phyloP scores from a whole-genome alignment of 2,329 filamentous ascomycete genomes.

The Stromatinia cepivora region DNA sequence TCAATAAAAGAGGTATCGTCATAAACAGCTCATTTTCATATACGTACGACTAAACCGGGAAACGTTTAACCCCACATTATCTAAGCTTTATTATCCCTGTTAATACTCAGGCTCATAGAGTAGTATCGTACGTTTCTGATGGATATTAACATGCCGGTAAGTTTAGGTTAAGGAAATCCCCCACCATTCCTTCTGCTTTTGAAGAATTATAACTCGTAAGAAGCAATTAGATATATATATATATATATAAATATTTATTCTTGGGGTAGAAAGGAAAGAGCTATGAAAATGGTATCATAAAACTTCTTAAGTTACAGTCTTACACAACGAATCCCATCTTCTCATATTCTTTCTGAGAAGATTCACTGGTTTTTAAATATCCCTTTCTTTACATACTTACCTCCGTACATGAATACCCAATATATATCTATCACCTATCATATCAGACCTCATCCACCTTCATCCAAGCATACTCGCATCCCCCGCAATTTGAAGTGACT shows the following conservation, averaged over 20 bases:
- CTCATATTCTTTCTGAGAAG: background rate
- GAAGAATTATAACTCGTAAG: background rate
- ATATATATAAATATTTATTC: background rate
- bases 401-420: background rate
- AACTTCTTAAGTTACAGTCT: too few relatives aligned
- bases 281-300: background rate
- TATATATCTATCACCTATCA: background rate
- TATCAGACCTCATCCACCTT: background rate
- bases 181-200: background rate
- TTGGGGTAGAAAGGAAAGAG: background rate
- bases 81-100: background rate
- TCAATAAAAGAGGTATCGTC: background rate
- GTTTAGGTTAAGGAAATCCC: too few relatives aligned
- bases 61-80: background rate
- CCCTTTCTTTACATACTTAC: background rate
- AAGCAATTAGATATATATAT: too few relatives aligned
- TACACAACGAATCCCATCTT: slow-evolving; percentile 1
- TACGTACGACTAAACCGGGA: slow-evolving; percentile 1
- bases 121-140: background rate
- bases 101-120: background rate
- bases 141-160: too few relatives aligned
- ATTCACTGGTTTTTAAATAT: background rate
- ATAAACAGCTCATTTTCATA: background rate
- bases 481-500: background rate
- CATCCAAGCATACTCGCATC: slow-evolving; percentile 4